Base-by-base conservation (phyloP, 345 rosid genomes). In the Citrus inodora region DNA sequence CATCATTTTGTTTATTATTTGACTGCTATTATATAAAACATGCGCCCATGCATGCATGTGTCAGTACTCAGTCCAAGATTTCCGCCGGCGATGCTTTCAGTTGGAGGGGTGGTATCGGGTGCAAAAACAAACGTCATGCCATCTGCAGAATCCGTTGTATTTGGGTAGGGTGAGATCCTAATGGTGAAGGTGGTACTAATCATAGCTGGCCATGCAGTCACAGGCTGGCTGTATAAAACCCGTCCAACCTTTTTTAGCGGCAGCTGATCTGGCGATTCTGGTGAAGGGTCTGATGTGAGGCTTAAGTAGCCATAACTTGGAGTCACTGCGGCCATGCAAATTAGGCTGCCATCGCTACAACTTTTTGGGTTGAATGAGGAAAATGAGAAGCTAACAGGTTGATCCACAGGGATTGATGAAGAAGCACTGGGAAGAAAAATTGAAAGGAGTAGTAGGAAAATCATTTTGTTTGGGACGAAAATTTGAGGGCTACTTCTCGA, bases 291-390 rank as follows among this genome's bases (percentile, higher is more conserved):
- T 2, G 77, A 76, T 1, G 89, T 80, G 27, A 86, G 78, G 72
- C 68, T 75, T 13, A 85, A 74, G 76, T 68, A 69, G 9, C 87
- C 82, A 19, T 83, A 74, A 1, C 2, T 65, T 4, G 62, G 42
- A 0, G 37, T 75, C 48, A 60, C 80, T 0, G 86, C 79, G 19
- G 79, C 82, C 70, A 62, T 81, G 81, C 85, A 87, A 24, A 85
- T 75, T 9, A 85, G 78, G 38, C 33, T 63, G 48, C 82, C 77
- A 37, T 32, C 24, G 25, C 27, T 37, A 74, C 87, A 85, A 2
- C 80, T 76, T 59, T 66, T 71, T 38, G 7, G 53, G 24, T 14
- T 51, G 19, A 85, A 87, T 6, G 84, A 70, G 40, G 81, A 42
- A 76, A 80, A 82, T 9, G 76, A 32, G 77, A 83, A 70, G 51